Base-by-base conservation (phyloP, 768 basidiomycete genomes). In the Phanerodontia chrysosporium region DNA sequence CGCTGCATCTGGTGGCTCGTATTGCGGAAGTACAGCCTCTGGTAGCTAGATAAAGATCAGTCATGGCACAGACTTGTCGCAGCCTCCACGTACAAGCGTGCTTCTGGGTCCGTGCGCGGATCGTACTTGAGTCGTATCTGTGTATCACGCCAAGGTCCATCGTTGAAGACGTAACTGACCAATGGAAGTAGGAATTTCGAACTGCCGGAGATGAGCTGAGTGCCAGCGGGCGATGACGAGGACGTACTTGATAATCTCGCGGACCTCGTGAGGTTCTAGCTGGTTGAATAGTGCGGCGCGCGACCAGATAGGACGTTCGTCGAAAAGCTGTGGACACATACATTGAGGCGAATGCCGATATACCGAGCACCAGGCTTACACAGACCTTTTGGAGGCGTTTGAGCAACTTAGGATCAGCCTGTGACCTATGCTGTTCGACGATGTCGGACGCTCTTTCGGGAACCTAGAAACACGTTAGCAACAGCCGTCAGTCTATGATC, bases 141-240 rank as follows among this genome's bases (percentile, higher is more conserved):
- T 14, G 90, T 90, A 65, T 98, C 95, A 42, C 93, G 81, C 87
- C 90, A 98, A 2, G 95, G 95, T 0, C 97, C 97, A 64, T 97
- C 95, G 64, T 87, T 83, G 68, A 98, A 95, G 9, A 90, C 88
- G 67, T 95, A 99, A 56, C 86, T 88, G 3, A 89, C 83, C 5
- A 90, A 73, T 2, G 95, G 89, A 18, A 96, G 80, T 16, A 94
- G 78, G 6, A 85, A 73, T 69, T 95, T 96, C 13, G 90, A 89
- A 60, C 94, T 96, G 58, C 4, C 6, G 12, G 22, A 52, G 32
- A 12, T 32, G 22, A 39, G 51, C 32, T 16, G 58, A 18, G 28
- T 18, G 4, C 13, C 2, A 51, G 18, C 14, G 14, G 28, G 10
- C 16, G 39, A 4, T 4, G 4, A 3, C 21, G 18, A 5, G 18